These are phyloP conservation scores for Angomonas deanei DNA, from an alignment of 208 protist genomes.

Conservation along the genomic window DNA sequence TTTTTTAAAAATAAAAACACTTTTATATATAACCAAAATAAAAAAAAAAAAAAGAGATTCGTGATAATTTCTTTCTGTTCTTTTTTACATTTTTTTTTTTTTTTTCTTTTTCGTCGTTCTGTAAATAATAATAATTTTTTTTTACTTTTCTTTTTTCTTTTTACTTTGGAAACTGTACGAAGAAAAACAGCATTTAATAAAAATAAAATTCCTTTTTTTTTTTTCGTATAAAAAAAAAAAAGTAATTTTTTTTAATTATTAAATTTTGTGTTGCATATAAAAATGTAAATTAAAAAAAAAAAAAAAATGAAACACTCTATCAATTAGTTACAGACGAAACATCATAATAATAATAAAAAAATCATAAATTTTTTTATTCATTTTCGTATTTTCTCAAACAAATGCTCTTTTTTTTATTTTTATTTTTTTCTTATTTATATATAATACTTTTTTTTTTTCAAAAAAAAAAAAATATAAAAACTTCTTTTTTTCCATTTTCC, in stretches of 20 bases:
- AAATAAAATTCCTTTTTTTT: no score
- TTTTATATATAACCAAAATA: neutral
- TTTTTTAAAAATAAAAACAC: slow-evolving; percentile 3
- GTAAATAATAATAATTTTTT: neutral
- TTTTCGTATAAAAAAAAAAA: neutral
- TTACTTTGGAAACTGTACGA: neutral
- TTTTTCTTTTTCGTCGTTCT: neutral
- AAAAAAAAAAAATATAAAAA: no score
- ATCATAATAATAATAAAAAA: neutral
- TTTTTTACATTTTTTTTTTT: neutral
- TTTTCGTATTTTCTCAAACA: no score
- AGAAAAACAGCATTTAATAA: neutral
- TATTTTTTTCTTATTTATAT: no score
- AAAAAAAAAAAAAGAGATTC: neutral
- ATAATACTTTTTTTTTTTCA: neutral
- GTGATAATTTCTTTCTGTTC: neutral
- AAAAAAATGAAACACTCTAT: neutral
- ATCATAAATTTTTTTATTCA: no score
- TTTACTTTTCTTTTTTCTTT: neutral
- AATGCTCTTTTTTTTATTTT: no score
- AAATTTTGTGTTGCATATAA: no score
- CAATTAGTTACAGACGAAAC: neutral
- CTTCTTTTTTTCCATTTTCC: neutral
- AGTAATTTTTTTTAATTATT: neutral
- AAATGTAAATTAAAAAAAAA: neutral